Percentiles rank a stretch among this genome's conserved stretches.
These are phyloP conservation scores for Ogataea ganodermae DNA, from an alignment of 805 yeast species.

Conservation along the genomic window DNA sequence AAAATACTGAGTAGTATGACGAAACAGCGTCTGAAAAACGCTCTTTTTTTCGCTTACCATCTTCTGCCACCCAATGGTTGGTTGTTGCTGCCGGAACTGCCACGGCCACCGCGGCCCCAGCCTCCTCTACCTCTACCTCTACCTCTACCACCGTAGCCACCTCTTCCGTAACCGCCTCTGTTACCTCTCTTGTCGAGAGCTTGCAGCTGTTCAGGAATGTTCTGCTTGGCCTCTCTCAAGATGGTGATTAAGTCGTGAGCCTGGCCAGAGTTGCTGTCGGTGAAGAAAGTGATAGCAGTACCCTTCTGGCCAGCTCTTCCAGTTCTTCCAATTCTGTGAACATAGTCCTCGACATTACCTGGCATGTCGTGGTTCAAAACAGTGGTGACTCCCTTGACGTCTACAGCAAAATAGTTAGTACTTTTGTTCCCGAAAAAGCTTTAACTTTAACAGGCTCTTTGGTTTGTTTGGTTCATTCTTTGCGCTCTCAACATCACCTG, in stretches of 20 bases:
- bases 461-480: background rate
- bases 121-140: constrained; percentile 48
- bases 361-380: constrained; percentile 98
- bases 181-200: constrained; percentile 76
- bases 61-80: constrained; percentile 48
- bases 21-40: background rate
- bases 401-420: constrained; percentile 43
- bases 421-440: constrained; percentile 9
- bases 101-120: constrained; percentile 38
- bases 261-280: constrained; percentile 80
- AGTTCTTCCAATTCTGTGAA: constrained; percentile 98
- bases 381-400: constrained; percentile 94
- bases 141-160: constrained; percentile 59
- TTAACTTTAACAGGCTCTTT: background rate
- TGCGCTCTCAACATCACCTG: background rate
- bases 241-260: constrained; percentile 90
- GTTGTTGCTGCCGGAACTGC: constrained; percentile 46
- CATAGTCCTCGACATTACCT: constrained; percentile 96
- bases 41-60: background rate
- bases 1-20: background rate
- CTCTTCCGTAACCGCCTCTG: constrained; percentile 58
- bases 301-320: constrained; percentile 98
- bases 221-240: constrained; percentile 93
- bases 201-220: constrained; percentile 75
- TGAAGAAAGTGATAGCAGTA: constrained; percentile 93